These are phyloP conservation scores for Phytophthora niederhauseri DNA, from an alignment of 352 stramenopile species.

Conservation along the genomic window DNA sequence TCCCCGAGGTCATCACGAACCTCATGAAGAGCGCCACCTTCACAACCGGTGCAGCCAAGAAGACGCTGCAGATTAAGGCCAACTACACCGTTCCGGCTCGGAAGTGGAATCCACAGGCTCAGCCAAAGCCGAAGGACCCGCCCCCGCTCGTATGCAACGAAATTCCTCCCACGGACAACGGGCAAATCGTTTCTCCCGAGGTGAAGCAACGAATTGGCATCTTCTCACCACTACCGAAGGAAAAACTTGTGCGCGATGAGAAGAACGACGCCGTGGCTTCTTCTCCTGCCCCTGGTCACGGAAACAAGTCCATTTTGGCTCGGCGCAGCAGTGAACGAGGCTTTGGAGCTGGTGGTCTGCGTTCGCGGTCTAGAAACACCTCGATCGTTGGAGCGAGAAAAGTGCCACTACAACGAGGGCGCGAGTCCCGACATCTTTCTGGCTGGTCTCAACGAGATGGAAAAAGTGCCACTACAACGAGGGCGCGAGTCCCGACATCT, in stretches of 20 bases:
- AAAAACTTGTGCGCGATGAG: constrained; percentile 56
- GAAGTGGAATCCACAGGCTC: constrained; percentile 61
- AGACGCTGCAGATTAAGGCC: constrained; percentile 68
- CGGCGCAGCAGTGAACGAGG: constrained; percentile 23
- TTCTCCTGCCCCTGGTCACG: not conserved
- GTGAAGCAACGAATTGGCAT: constrained; percentile 57
- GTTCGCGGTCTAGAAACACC: constrained; percentile 20
- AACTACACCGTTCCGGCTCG: constrained; percentile 63
- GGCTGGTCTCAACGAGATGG: constrained; percentile 5
- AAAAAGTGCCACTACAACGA: constrained; percentile 26
- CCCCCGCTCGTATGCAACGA: constrained; percentile 61
- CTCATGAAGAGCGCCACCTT: constrained; percentile 60
- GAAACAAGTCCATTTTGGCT: constrained; percentile 17
- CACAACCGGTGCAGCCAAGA: constrained; percentile 54
- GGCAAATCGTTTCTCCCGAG: constrained; percentile 47
- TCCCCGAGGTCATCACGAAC: constrained; percentile 57
- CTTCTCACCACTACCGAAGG: constrained; percentile 52
- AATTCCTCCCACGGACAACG: constrained; percentile 64
- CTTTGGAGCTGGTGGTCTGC: constrained; percentile 18
- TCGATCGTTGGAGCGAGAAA: constrained; percentile 23
- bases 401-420: constrained; percentile 21
- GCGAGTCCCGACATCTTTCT: constrained; percentile 26
- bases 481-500: constrained; percentile 27
- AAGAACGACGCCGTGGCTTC: constrained; percentile 24
- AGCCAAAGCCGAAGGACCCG: constrained; percentile 54